These are phyloP conservation scores for Myxozyma geophila DNA, from an alignment of 805 yeast genomes.

Conservation along the genomic window DNA sequence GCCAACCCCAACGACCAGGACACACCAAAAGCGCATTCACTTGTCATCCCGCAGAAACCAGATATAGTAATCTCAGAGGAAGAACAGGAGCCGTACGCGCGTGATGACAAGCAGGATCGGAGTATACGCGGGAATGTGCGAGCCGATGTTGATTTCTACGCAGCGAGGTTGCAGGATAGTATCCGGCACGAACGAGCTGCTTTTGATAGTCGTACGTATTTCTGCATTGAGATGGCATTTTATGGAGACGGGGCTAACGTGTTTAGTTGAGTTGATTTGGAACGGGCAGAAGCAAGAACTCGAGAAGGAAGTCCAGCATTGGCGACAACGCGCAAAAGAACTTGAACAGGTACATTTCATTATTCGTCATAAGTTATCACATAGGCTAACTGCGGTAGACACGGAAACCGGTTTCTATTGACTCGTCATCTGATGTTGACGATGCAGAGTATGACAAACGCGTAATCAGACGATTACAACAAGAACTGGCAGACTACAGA, in stretches of 20 bases:
- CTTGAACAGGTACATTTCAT: constrained; percentile 4
- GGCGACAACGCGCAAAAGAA: constrained; percentile 16
- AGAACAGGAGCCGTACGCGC: background rate
- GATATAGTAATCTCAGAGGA: background rate
- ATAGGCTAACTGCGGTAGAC: background rate
- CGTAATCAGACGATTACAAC: background rate
- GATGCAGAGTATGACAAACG: constrained; percentile 10
- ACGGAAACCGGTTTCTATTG: constrained; percentile 3
- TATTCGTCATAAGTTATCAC: background rate
- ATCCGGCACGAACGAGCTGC: constrained; percentile 29
- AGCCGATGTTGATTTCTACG: constrained; percentile 35
- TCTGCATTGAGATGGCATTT: background rate
- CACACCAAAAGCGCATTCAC: no score
- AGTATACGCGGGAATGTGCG: constrained; percentile 19
- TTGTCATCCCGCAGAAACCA: no score
- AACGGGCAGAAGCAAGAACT: constrained; percentile 26
- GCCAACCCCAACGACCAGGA: no score
- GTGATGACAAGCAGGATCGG: background rate
- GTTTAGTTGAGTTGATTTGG: constrained; percentile 25
- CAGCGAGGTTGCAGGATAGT: constrained; percentile 29
- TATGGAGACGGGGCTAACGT: background rate
- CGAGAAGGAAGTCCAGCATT: constrained; percentile 27
- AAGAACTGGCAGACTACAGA: constrained; percentile 8
- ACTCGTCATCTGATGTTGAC: constrained; percentile 2
- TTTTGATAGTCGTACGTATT: constrained; percentile 24